phyloP scores from a whole-genome alignment of 2,329 filamentous ascomycete species.

The Epichloe hybrida region DNA sequence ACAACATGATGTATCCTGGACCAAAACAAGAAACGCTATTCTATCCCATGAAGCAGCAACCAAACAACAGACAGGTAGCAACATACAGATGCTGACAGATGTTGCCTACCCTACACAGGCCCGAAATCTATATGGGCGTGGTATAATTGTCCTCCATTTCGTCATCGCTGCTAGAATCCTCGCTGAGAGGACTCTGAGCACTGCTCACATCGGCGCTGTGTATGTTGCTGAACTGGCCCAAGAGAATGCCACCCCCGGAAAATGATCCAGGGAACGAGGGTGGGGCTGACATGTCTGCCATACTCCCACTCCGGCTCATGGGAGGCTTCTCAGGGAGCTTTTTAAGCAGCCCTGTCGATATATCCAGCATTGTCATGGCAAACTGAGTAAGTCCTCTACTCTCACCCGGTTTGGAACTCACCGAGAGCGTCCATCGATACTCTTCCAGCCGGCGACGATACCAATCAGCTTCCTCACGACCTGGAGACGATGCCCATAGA shows the following conservation, averaged over 20 bases:
- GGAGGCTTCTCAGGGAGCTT: constrained; percentile 58
- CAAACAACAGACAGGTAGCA: too few relatives aligned
- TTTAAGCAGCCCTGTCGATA: constrained; percentile 54
- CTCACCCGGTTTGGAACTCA: constrained; percentile 61
- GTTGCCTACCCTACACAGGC: neutral
- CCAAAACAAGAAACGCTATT: too few relatives aligned
- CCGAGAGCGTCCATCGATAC: constrained; percentile 86
- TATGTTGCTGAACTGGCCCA: constrained; percentile 29
- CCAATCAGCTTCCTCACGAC: constrained; percentile 81
- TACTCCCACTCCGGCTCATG: constrained; percentile 42
- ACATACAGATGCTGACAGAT: too few relatives aligned
- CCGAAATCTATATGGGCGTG: constrained; percentile 10
- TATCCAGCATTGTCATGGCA: constrained; percentile 67
- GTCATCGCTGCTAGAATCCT: constrained; percentile 41
- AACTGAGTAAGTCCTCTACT: constrained; percentile 48
- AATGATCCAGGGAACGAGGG: constrained; percentile 13
- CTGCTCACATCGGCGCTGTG: constrained; percentile 35
- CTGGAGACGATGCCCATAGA: constrained; percentile 78
- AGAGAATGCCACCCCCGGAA: constrained; percentile 19
- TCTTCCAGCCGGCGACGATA: constrained; percentile 76
- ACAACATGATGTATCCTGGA: too few relatives aligned
- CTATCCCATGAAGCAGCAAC: too few relatives aligned
- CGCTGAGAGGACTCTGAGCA: constrained; percentile 36
- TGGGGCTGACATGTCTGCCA: constrained; percentile 30
- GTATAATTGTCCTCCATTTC: constrained; percentile 30